Base-by-base conservation (phyloP, 192 early-diverging fungal species). In the Oehlia diaphana region DNA sequence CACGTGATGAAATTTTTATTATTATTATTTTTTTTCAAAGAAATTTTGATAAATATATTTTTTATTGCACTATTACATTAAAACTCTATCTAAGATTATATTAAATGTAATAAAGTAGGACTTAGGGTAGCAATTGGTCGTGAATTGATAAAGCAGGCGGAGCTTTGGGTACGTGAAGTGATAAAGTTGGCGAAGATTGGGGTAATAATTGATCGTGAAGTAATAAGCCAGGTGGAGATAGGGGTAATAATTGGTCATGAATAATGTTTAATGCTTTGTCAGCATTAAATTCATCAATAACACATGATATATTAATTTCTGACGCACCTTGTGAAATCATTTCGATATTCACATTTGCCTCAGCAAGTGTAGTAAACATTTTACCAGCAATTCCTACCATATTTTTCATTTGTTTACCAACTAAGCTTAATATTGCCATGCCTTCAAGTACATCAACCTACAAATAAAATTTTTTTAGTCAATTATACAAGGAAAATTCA, bases 311-410 rank as follows among this genome's bases (percentile, higher is more conserved):
- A 84, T 99, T 99, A 82, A 99, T 98, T 85, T 99, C 98, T 12
- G 93, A 94, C 4, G 98, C 95, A 50, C 98, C 98, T 86, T 99
- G 98, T 19, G 94, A 96, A 68, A 99, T 99, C 98, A 99, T 99
- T 85, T 99, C 98, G 82, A 99, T 98, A 82, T 99, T 99, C 80
- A 99, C 92, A 76, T 90, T 86, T 63, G 93, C 90, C 67, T 90
- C 92, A 19, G 96, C 95, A 53, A 99, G 86, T 3, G 94, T 95
- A 72, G 88, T 87, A 84, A 99, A 99, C 97, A 99, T 98, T 82
- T 87, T 90, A 33, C 95, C 92, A 9, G 96, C 93, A 67, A 96
- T 93, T 72, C 98, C 98, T 35, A 98, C 97, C 94, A 96, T 96
- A 82, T 97, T 95, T 62, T 94, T 91, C 98, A 99, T 99, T 81